A percentile compares a stretch with the other conserved stretches of the same genome.
These are phyloP conservation scores for Talaromyces proteolyticus DNA, from an alignment of 495 filamentous ascomycete species.

Conservation along the genomic window DNA sequence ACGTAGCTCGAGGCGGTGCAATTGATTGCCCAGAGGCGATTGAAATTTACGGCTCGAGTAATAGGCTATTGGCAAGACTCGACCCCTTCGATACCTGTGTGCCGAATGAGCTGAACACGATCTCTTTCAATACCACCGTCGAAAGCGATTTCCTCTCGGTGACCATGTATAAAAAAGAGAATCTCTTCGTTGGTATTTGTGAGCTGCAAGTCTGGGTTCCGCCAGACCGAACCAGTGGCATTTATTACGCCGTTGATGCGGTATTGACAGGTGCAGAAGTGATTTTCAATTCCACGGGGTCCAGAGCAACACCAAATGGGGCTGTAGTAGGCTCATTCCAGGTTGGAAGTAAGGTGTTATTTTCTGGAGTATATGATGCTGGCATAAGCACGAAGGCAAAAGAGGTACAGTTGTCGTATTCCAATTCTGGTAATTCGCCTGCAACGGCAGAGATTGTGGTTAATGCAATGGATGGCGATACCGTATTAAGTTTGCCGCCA, in stretches of 20 bases:
- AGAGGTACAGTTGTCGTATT: neutral
- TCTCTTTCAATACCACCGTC: conserved; percentile 21
- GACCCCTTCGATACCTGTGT: conserved; percentile 18
- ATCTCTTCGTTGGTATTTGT: conserved; percentile 23
- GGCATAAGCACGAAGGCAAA: neutral
- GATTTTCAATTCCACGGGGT: neutral
- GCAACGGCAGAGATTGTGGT: neutral
- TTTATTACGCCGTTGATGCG: neutral
- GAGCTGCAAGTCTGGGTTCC: conserved; percentile 32
- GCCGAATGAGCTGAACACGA: conserved; percentile 31
- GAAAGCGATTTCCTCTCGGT: conserved; percentile 20
- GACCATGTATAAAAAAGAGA: conserved; percentile 19
- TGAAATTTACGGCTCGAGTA: conserved; percentile 23
- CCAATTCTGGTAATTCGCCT: neutral
- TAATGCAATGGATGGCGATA: neutral
- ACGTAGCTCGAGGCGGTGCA: conserved; percentile 26
- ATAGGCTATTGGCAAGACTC: conserved; percentile 16
- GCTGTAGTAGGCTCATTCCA: neutral
- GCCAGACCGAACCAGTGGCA: neutral
- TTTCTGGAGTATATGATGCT: neutral
- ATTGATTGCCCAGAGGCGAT: conserved; percentile 29
- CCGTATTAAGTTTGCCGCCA: neutral
- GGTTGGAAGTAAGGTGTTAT: neutral
- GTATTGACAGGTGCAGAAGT: neutral
- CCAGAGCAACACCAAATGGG: neutral